Evolutionary conservation across 2,329 filamentous ascomycete genomes (phyloP).

Genomic region (Ascochyta pisi): DNA sequence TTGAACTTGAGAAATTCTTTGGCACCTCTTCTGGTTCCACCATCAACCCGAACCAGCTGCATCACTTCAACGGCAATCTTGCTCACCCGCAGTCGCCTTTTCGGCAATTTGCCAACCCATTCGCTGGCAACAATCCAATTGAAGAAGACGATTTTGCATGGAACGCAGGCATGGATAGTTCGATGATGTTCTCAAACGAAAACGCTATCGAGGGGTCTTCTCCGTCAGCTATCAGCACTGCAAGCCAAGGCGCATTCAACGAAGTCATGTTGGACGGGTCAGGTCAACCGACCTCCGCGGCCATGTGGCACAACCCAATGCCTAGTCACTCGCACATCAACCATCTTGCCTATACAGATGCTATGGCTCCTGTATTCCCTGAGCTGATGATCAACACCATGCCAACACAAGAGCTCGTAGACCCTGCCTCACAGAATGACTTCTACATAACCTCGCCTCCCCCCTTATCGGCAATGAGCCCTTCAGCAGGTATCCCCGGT

Average conservation of each 20-base stretch:
- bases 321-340: constrained; percentile 73
- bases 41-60: constrained; percentile 72
- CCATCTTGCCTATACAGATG: constrained; percentile 73
- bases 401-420: constrained; percentile 76
- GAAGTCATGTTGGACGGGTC: constrained; percentile 87
- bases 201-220: constrained; percentile 90
- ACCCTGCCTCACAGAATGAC: constrained; percentile 72
- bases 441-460: constrained; percentile 81
- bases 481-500: constrained; percentile 70
- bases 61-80: constrained; percentile 84
- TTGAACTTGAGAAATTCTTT: constrained; percentile 75
- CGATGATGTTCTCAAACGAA: constrained; percentile 68
- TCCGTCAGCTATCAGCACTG: constrained; percentile 93
- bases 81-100: constrained; percentile 63
- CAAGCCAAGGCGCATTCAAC: constrained; percentile 88
- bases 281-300: constrained; percentile 46
- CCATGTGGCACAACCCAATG: constrained; percentile 55
- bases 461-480: constrained; percentile 76
- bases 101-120: constrained; percentile 55
- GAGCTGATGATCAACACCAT: constrained; percentile 71
- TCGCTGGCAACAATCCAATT: constrained; percentile 65
- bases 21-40: constrained; percentile 62
- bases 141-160: constrained; percentile 84
- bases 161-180: constrained; percentile 81
- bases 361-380: constrained; percentile 75